Evolutionary conservation across 768 basidiomycete genomes (phyloP), one percentile per base, ranked within the genome.

Genomic region (Crucibulum laeve): DNA sequence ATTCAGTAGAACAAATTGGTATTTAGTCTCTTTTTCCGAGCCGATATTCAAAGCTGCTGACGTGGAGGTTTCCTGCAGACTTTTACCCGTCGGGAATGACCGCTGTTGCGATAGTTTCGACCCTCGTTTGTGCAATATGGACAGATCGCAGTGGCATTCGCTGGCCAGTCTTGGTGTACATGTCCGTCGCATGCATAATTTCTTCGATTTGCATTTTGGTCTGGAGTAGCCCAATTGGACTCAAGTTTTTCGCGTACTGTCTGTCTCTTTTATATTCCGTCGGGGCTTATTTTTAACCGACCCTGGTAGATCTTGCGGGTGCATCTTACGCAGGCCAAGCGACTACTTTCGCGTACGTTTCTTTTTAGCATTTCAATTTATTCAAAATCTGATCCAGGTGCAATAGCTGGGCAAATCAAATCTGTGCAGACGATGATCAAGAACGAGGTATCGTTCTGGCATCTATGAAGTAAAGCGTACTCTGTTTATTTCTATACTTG

Each of bases 211-310:
- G 75, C 53, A 71, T 88, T 39, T 65, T 87, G 23, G 71, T 80
- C 3, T 82, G 80, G 79, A 67, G 64, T 41, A 76, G 70, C 43
- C 77, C 84, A 3, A 76, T 63, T 0, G 75, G 70, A 1, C 73
- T 82, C n/a, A 83, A 82, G 49, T 87, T 83, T 59, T 85, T 87
- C 50, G 87, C 84, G 3, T 89, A 84, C 54, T 87, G 82, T 77
- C 45, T 46, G 72, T 68, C 13, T 35, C 24, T 23, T 15, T 18
- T 15, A 38, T 40, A 5, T 18, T 18, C 17, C 24, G n/a, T 14
- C 10, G 24, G 30, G n/a, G 40, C 5, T 35, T 28, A 25, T 1
- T n/a, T 35, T n/a, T 5, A 32, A 18, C 18, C 21, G 13, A 4
- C 15, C 18, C 24, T 23, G 23, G 11, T 42, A 80, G 75, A 80